Conservation (phyloP, 2,329 filamentous ascomycete species). For the Colletotrichum graminicola region DNA sequence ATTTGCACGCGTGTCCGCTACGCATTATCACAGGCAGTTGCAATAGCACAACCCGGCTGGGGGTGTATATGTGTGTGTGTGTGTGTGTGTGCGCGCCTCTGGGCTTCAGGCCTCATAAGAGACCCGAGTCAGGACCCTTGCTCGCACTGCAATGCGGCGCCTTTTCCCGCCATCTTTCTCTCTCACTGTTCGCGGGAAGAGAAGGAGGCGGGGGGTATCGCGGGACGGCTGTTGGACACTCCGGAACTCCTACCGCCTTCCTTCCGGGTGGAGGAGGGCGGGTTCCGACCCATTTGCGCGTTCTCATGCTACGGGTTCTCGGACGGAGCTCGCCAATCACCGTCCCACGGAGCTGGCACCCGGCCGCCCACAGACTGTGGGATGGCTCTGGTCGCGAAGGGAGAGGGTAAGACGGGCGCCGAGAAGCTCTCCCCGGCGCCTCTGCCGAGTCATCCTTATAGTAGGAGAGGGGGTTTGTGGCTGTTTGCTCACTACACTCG, state of each 20-base stretch:
- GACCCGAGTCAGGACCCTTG: constrained; percentile 38
- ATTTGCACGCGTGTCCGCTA: neutral
- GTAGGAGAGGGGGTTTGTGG: neutral
- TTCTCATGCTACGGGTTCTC: constrained; percentile 16
- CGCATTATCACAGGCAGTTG: neutral
- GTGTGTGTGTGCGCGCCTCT: neutral
- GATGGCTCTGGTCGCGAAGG: neutral
- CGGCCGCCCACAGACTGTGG: neutral
- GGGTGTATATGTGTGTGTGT: neutral
- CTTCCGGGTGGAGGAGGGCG: neutral
- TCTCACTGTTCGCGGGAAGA: neutral
- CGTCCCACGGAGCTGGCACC: neutral
- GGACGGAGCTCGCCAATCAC: constrained; percentile 8
- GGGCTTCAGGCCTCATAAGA: neutral
- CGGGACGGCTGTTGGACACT: constrained; percentile 1
- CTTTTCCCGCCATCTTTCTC: neutral
- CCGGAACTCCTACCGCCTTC: constrained; percentile 19
- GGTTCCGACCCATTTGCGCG: neutral
- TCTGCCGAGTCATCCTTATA: neutral
- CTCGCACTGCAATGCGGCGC: constrained; percentile 13
- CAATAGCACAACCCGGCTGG: neutral
- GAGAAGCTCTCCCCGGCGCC: neutral
- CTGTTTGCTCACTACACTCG: neutral
- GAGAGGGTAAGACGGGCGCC: neutral
- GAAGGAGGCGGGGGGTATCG: neutral